Conservation (phyloP, 257 asterid species). For the Nicotiana undulata region DNA sequence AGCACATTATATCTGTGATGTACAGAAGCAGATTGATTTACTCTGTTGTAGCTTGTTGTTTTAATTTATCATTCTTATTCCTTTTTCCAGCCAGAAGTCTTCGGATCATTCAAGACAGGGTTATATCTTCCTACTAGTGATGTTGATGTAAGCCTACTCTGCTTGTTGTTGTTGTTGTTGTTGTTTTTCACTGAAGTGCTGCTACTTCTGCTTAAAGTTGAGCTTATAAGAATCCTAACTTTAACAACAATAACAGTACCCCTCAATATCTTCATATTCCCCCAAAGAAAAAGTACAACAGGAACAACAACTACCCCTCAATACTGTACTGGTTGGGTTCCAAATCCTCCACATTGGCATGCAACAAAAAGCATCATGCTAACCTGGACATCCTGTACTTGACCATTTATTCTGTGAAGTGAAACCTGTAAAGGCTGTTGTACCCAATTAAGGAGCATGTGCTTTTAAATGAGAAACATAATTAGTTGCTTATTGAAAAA, state of each 20-base stretch:
- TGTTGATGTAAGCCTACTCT: constrained; percentile 59
- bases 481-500: background rate
- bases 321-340: background rate
- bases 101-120: constrained; percentile 95
- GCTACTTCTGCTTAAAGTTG: background rate
- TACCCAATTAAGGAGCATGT: background rate
- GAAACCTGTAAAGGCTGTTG: background rate
- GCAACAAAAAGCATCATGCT: background rate
- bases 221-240: background rate
- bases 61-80: background rate
- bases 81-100: constrained; percentile 74
- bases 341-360: background rate
- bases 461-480: background rate
- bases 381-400: background rate
- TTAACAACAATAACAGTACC: background rate
- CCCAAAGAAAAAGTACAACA: background rate
- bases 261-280: background rate
- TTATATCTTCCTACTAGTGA: constrained; percentile 97
- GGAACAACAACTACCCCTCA: background rate
- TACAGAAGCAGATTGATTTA: background rate
- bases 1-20: background rate
- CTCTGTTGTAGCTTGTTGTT: background rate
- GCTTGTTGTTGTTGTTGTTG: background rate
- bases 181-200: background rate
- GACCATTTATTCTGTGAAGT: background rate